Evolutionary conservation across 176 grass and related monocot genomes (phyloP).

Genomic region (Cocos nucifera): DNA sequence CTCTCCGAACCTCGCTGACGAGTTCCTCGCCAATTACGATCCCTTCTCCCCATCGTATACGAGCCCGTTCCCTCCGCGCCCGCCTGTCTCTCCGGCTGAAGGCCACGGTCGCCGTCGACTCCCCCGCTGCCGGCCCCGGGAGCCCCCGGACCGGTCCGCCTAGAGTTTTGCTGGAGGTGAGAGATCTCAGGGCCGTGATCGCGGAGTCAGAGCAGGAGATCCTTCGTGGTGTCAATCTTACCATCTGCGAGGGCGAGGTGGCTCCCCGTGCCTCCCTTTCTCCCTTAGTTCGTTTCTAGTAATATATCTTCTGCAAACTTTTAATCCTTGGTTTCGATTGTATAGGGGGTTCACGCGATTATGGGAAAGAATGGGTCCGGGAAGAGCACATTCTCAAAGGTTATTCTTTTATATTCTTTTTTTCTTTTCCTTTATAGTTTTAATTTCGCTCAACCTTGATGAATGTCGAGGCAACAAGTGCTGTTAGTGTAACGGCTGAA

Average conservation of each 20-base stretch:
- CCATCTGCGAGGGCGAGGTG: slow-evolving; percentile 72
- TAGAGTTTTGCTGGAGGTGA: slow-evolving; percentile 53
- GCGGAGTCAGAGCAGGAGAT: slow-evolving; percentile 47
- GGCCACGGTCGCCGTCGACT: slow-evolving; percentile 21
- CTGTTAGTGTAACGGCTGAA: too few species aligned
- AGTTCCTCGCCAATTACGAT: neutral
- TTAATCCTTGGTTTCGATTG: neutral
- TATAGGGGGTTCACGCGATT: slow-evolving; percentile 75
- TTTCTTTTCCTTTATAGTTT: neutral
- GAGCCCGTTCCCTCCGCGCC: slow-evolving; percentile 5
- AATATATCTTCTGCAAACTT: too few species aligned
- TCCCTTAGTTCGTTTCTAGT: too few species aligned
- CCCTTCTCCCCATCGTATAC: neutral
- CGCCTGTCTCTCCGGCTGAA: slow-evolving; percentile 7
- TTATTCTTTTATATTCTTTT: slow-evolving; percentile 5
- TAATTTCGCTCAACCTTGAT: neutral
- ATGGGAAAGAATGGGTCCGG: slow-evolving; percentile 96
- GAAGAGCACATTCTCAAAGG: slow-evolving; percentile 93
- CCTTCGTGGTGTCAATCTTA: slow-evolving; percentile 57
- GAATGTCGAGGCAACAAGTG: too few species aligned
- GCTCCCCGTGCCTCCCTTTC: too few species aligned
- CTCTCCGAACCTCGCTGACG: too few species aligned
- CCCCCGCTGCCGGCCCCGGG: slow-evolving; percentile 6
- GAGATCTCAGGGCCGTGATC: slow-evolving; percentile 58
- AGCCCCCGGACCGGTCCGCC: neutral